phyloP scores from a whole-genome alignment of 2,329 filamentous ascomycete genomes.

The Xylariomycetidae sp. region DNA sequence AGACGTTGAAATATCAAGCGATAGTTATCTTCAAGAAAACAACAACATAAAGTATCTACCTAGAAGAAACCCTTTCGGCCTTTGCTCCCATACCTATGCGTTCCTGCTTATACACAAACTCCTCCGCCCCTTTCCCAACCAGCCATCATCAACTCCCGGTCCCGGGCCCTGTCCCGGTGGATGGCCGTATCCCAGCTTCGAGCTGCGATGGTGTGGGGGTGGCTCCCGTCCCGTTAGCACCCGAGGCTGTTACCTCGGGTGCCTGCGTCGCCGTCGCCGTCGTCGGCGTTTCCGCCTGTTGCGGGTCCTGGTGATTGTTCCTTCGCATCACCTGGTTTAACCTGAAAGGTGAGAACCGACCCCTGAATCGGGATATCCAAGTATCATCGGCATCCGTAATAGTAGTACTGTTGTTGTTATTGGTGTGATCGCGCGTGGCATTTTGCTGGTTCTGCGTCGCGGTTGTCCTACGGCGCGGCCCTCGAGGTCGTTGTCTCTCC shows the following conservation, averaged over 20 bases:
- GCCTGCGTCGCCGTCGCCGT: too few relatives aligned
- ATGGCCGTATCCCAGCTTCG: slow-evolving; percentile 36
- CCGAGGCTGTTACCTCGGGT: slow-evolving; percentile 17
- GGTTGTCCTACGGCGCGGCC: slow-evolving; percentile 5
- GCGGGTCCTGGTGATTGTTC: slow-evolving; percentile 18
- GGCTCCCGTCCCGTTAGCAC: slow-evolving; percentile 16
- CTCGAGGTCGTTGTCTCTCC: slow-evolving; percentile 13
- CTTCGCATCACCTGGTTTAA: slow-evolving; percentile 19
- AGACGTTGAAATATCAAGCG: too few relatives aligned
- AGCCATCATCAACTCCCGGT: too few relatives aligned
- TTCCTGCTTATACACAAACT: too few relatives aligned
- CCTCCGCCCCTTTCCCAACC: too few relatives aligned
- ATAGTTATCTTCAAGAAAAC: too few relatives aligned
- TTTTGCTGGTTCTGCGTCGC: slow-evolving; percentile 7
- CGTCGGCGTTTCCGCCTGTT: background rate
- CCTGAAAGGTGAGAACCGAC: slow-evolving; percentile 22
- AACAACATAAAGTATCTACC: too few relatives aligned
- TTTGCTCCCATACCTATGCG: too few relatives aligned
- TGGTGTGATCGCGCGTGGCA: slow-evolving; percentile 2
- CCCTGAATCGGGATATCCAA: slow-evolving; percentile 19
- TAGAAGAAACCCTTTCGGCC: too few relatives aligned
- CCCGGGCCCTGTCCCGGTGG: slow-evolving; percentile 14
- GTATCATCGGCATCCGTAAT: slow-evolving; percentile 13
- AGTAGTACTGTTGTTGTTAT: too few relatives aligned
- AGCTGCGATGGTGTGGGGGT: slow-evolving; percentile 41